Evolutionary conservation across 2,329 filamentous ascomycete species (phyloP), one percentile per base, ranked within the genome.

Genomic region (Macrophomina phaseolina): DNA sequence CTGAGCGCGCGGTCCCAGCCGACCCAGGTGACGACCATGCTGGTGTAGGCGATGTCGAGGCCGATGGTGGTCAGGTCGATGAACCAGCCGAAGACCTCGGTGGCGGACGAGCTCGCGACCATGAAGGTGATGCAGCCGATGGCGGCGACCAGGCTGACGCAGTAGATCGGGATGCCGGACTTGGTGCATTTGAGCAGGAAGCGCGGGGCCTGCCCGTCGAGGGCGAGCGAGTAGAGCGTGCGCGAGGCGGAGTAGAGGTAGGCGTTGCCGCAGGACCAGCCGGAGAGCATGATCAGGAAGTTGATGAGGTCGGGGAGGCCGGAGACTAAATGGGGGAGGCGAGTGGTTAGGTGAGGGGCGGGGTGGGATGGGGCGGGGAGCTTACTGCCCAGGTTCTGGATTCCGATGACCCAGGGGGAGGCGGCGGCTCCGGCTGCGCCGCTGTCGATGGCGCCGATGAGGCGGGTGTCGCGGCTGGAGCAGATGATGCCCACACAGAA

Each of bases 51-150:
- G 70, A 79, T 75, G 5, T 77, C 66, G 73, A 91, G 89, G 1
- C 90, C 91, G 0, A 91, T 90, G 14, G 91, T 93, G 23, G 92
- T 83, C 73, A 92, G 79, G 67, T 86, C 90, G 49, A 91, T 86
- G 70, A 93, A 88, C 90, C 91, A 93, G 55, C 83, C 83, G 69
- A 94, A 81, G 1, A 93, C 91, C 36, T 89, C 86, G 5, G 90
- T 85, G 0, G 89, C 84, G 67, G 83, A 83, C 68, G 87, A 84
- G 6, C 87, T 90, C 16, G 94, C 84, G 76, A 93, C 89, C 61
- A 94, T 80, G 78, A 93, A 95, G 4, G 89, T 87, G 14, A 96
- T 80, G 7, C 93, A 82, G 1, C 90, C 86, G 71, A 95, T 88
- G 5, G 86, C 75, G 55, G 92, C 83, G 0, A 91, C 90, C 38